Base-by-base conservation (phyloP, 257 asterid species). In the Parsonsia alboflavescens region DNA sequence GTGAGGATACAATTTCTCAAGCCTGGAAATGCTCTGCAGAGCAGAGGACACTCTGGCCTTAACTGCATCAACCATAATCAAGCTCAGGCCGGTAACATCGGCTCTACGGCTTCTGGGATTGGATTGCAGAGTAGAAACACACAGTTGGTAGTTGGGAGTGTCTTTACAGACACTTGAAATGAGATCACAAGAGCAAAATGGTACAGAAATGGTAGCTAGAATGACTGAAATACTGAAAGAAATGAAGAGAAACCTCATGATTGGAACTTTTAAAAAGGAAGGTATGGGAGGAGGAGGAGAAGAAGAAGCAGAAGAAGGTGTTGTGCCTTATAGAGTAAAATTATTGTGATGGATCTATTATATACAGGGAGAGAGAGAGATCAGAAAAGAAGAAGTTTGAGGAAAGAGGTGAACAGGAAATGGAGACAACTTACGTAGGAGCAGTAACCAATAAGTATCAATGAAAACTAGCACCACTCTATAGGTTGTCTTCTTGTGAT, bases 61-160 rank as follows among this genome's bases (percentile, higher is more conserved):
- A 15, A 81, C 52, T 63, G 68, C 68, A 66, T 71, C 64, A 22
- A 81, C 85, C 53, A 71, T 10, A 63, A 81, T 70, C 1, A 81
- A 53, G 44, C 74, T 77, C 36, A 81, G 74, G 19, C 63, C 77
- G 0, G 75, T 63, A 11, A 77, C 30, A 57, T 74, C 78, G 0
- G 80, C 77, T 0, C 30, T 28, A 0, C 48, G n/a, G 71, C 49
- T 30, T n/a, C 13, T 33, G 4, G 80, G 80, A 26, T 71, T 48
- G 4, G 42, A 24, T 4, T 46, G 46, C 1, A 77, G 61, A 56
- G 44, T 71, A 0, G 54, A 41, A 15, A 41, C 33, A 71, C 80
- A 77, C 2, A 77, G 76, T 24, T 71, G 33, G 33, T 49, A 53
- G 24, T 77, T 63, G 15, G 73, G 80, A 5, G 80, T 77, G 26